A percentile compares a stretch with the other conserved stretches of the same genome.
Evolutionary conservation across 192 early-diverging fungal genomes (phyloP).

Genomic region (Rhizophagus prolifer): DNA sequence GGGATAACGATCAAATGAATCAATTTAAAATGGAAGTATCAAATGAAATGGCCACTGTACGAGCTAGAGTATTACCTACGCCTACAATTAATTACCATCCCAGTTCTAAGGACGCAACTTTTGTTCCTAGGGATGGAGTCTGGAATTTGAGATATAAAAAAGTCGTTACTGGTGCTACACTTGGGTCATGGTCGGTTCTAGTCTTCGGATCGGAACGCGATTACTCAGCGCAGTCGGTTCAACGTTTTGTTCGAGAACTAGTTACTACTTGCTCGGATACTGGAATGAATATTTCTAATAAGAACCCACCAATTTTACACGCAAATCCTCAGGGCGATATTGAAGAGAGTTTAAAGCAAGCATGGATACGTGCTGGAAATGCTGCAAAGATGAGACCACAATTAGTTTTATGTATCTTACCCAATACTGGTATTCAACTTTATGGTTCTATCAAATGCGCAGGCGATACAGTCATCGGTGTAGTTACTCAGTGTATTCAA

Average conservation of each 20-base stretch:
- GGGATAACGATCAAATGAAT: slow-evolving; percentile 68
- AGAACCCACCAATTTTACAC: slow-evolving; percentile 48
- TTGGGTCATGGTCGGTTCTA: slow-evolving; percentile 79
- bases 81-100: slow-evolving; percentile 29
- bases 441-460: slow-evolving; percentile 83
- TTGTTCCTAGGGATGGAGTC: slow-evolving; percentile 67
- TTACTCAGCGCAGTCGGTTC: slow-evolving; percentile 42
- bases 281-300: slow-evolving; percentile 58
- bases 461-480: slow-evolving; percentile 82
- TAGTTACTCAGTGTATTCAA: slow-evolving; percentile 91
- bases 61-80: not conserved
- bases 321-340: slow-evolving; percentile 67
- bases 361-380: slow-evolving; percentile 70
- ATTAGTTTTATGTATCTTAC: slow-evolving; percentile 79
- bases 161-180: slow-evolving; percentile 70
- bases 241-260: slow-evolving; percentile 75
- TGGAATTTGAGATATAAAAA: slow-evolving; percentile 88
- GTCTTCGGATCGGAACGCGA: slow-evolving; percentile 65
- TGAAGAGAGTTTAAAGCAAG: slow-evolving; percentile 65
- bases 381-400: slow-evolving; percentile 70
- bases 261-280: slow-evolving; percentile 70
- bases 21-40: slow-evolving; percentile 75
- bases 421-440: slow-evolving; percentile 73
- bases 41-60: slow-evolving; percentile 49
- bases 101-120: slow-evolving; percentile 43